Evolutionary conservation across 345 rosid species (phyloP).

Genomic region (Salix purpurea): DNA sequence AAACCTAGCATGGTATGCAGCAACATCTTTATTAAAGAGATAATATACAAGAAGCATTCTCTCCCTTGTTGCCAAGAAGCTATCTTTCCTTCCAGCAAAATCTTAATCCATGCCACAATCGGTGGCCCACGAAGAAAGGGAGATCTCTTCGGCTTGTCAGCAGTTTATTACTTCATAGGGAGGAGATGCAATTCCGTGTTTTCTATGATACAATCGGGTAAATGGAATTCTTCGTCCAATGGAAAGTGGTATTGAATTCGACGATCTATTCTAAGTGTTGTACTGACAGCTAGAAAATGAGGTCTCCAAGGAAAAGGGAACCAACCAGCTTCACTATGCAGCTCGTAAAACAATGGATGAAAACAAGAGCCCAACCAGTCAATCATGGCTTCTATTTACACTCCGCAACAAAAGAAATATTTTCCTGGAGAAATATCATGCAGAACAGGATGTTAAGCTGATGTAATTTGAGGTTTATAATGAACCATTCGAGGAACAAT

Average conservation of each 20-base stretch:
- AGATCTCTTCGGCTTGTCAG: not conserved
- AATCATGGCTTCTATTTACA: constrained; percentile 28
- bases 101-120: constrained; percentile 3
- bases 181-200: not conserved
- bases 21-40: constrained; percentile 13
- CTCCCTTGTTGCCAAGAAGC: constrained; percentile 13
- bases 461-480: not conserved
- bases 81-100: constrained; percentile 18
- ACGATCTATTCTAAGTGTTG: constrained; percentile 1
- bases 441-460: not conserved
- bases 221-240: constrained; percentile 12
- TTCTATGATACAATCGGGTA: constrained; percentile 8
- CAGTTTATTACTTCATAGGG: constrained; percentile 11
- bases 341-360: constrained; percentile 11
- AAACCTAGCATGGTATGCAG: not conserved
- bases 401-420: constrained; percentile 11
- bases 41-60: constrained; percentile 26
- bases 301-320: constrained; percentile 20
- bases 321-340: constrained; percentile 5
- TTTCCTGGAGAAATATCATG: constrained; percentile 24
- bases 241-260: constrained; percentile 7
- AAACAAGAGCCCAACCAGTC: constrained; percentile 19
- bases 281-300: not conserved
- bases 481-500: not conserved
- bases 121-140: not conserved